phyloP scores from a whole-genome alignment of 2,329 filamentous ascomycete genomes.

The Pseudogymnoascus sp. region DNA sequence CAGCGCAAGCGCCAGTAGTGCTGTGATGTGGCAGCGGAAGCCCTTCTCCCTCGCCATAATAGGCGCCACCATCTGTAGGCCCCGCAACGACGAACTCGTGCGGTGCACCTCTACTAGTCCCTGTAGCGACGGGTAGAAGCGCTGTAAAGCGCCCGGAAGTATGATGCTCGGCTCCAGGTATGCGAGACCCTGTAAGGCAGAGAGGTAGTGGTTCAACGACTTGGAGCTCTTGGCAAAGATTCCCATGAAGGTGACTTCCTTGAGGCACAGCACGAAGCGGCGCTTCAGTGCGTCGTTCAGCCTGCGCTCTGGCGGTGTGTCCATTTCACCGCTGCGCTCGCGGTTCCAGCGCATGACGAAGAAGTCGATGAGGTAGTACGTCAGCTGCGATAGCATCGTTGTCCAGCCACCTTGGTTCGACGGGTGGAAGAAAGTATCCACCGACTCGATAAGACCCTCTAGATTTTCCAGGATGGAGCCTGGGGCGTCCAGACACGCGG shows the following conservation, averaged over 20 bases:
- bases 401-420: conserved; percentile 94
- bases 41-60: conserved; percentile 89
- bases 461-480: conserved; percentile 76
- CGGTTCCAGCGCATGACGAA: conserved; percentile 98
- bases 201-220: conserved; percentile 84
- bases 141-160: conserved; percentile 82
- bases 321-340: conserved; percentile 85
- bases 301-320: conserved; percentile 68
- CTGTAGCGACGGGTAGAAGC: conserved; percentile 95
- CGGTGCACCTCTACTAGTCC: conserved; percentile 94
- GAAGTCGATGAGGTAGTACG: conserved; percentile 87
- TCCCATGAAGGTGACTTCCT: conserved; percentile 95
- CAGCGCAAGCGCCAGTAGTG: conserved; percentile 80
- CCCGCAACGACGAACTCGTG: conserved; percentile 86
- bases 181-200: conserved; percentile 78
- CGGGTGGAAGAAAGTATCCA: conserved; percentile 98
- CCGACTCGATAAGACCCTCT: conserved; percentile 84
- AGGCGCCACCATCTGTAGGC: conserved; percentile 83
- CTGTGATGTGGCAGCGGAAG: conserved; percentile 93
- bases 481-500: conserved; percentile 64
- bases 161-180: conserved; percentile 88
- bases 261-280: conserved; percentile 80
- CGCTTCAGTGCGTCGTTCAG: conserved; percentile 75
- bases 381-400: conserved; percentile 77
- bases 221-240: conserved; percentile 93